phyloP scores from a whole-genome alignment of 257 asterid species.

The Solanum acaule region DNA sequence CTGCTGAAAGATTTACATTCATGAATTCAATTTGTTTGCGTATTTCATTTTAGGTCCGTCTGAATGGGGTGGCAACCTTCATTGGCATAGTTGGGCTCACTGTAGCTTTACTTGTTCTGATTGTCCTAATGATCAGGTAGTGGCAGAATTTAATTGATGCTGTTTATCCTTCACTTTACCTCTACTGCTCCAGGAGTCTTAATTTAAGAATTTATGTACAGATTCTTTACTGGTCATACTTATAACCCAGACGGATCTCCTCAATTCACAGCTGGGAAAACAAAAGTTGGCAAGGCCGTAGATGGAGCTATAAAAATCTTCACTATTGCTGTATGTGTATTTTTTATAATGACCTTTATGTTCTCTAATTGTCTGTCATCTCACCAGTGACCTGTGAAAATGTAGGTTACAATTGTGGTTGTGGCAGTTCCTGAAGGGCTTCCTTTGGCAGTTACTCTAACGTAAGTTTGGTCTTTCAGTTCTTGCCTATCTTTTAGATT shows the following conservation, averaged over 20 bases:
- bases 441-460: constrained; percentile 92
- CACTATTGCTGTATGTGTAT: constrained; percentile 73
- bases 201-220: constrained; percentile 17
- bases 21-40: not conserved
- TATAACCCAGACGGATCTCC: constrained; percentile 38
- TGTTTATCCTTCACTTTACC: constrained; percentile 4
- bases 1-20: not conserved
- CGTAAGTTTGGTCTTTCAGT: constrained; percentile 40
- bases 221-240: constrained; percentile 80
- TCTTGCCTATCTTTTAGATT: not conserved
- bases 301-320: constrained; percentile 74
- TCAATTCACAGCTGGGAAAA: constrained; percentile 60
- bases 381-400: not conserved
- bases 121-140: constrained; percentile 70
- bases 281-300: constrained; percentile 54
- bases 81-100: constrained; percentile 81
- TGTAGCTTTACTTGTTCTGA: constrained; percentile 64
- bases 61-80: constrained; percentile 94
- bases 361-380: not conserved
- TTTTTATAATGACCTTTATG: not conserved
- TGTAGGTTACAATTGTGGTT: constrained; percentile 89
- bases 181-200: not conserved
- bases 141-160: not conserved
- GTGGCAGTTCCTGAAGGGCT: constrained; percentile 99
- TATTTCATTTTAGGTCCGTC: constrained; percentile 53